Evolutionary conservation across 345 rosid genomes (phyloP), one percentile per base, ranked within the genome.

Genomic region (Bruguiera parviflora): DNA sequence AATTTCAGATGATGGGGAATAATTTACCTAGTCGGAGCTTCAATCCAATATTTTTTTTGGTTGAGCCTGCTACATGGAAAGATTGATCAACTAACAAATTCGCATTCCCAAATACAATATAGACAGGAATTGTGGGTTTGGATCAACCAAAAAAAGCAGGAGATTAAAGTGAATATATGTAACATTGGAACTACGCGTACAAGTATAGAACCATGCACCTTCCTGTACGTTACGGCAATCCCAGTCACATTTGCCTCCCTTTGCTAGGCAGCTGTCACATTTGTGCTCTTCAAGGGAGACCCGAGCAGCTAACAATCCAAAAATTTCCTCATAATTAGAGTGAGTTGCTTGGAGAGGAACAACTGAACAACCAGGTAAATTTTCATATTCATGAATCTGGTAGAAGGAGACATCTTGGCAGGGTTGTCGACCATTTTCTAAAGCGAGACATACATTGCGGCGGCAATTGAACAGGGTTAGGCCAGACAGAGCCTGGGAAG

Each of bases 381-480:
- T 15, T 43, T 20, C 5, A 24, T 0, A 1, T 16, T 20, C 11
- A 0, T 3, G 4, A 13, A 13, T 28, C 60, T 70, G 66, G 21
- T 46, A 72, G 24, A 73, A n/a, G 20, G 2, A 35, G 63, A 46
- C 55, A 66, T 56, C 32, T 1, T 61, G 1, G 73, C 82, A 77
- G 25, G 16, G 22, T 2, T 1, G 35, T 25, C n/a, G 55, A 8
- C 1, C 6, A n/a, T 3, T 8, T 7, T 21, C 9, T 55, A 5
- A 22, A 39, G 1, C 0, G 46, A 10, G 0, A 39, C 0, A 1
- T 27, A 27, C 2, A 27, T 1, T 39, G 6, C 0, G 28, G 31
- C 61, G 56, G 67, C 87, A 83, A 58, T 59, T 76, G 73, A 70
- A 71, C 65, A 83, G 33, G 70, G 65, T 64, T 20, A 20, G 5